Conservation (phyloP, 176 grass and related monocot species). For the Triticum turgidum region DNA sequence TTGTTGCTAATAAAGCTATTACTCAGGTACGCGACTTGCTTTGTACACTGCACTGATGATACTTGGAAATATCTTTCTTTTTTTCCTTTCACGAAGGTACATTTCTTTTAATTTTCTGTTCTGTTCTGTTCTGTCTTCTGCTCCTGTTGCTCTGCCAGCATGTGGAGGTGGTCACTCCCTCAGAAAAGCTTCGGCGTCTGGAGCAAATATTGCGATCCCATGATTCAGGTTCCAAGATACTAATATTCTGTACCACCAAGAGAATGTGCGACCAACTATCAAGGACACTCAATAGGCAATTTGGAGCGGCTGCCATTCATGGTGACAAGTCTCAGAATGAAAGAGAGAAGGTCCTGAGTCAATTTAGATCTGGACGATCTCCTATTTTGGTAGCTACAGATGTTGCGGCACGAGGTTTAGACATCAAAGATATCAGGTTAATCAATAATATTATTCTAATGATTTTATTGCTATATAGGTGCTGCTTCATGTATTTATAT, state of each 20-base stretch:
- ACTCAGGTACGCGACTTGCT: constrained; percentile 61
- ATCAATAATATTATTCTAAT: not conserved
- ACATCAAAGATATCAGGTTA: constrained; percentile 99
- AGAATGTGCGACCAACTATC: constrained; percentile 96
- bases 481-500: not conserved
- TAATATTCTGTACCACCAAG: constrained; percentile 99
- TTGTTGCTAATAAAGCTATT: constrained; percentile 96
- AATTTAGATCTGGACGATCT: constrained; percentile 79
- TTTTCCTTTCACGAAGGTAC: constrained; percentile 18
- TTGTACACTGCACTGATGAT: not conserved
- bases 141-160: constrained; percentile 46
- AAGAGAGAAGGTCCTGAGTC: constrained; percentile 86
- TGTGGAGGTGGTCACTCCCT: constrained; percentile 76
- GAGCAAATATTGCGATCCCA: constrained; percentile 92
- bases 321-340: constrained; percentile 95
- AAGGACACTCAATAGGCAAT: constrained; percentile 67
- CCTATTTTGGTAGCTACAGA: constrained; percentile 94
- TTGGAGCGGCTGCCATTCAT: constrained; percentile 86
- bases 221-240: constrained; percentile 77
- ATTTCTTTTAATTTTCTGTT: not conserved
- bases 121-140: not conserved
- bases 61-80: not conserved
- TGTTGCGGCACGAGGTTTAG: constrained; percentile 91
- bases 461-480: not conserved
- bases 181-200: constrained; percentile 75